These are phyloP conservation scores for Magnaporthales sp. DNA, from an alignment of 2,329 filamentous ascomycete genomes.

Conservation along the genomic window DNA sequence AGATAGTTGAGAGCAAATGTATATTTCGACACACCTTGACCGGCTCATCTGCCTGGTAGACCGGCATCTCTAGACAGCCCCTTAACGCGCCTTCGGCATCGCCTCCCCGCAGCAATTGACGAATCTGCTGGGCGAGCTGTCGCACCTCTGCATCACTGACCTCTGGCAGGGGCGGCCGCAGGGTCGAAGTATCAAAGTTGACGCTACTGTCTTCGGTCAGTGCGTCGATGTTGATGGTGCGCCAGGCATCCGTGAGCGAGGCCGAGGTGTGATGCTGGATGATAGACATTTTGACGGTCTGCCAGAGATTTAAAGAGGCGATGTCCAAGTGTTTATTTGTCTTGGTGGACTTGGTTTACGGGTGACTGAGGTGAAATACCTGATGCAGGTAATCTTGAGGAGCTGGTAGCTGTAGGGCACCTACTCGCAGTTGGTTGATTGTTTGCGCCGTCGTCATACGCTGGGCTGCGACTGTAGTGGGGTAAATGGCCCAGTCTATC, in stretches of 20 bases:
- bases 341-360: not conserved
- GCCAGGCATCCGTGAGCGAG: conserved; percentile 58
- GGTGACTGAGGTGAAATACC: not conserved
- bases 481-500: not conserved
- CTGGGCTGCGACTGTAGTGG: not conserved
- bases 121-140: conserved; percentile 68
- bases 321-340: not conserved
- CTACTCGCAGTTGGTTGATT: not conserved
- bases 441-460: not conserved
- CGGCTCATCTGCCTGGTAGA: conserved; percentile 54
- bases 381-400: not conserved
- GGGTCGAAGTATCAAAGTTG: conserved; percentile 84
- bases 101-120: conserved; percentile 78
- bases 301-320: conserved; percentile 1
- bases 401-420: not conserved
- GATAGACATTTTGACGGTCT: conserved; percentile 45
- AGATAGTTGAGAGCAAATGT: not conserved
- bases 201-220: conserved; percentile 80
- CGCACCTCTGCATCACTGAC: conserved; percentile 72
- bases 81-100: conserved; percentile 81
- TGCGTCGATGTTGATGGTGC: conserved; percentile 90
- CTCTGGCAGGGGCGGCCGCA: conserved; percentile 69
- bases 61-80: conserved; percentile 75
- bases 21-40: conserved; percentile 42
- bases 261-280: conserved; percentile 56